Base-by-base conservation (phyloP, 495 filamentous ascomycete species). In the Trichoderma reesei region DNA sequence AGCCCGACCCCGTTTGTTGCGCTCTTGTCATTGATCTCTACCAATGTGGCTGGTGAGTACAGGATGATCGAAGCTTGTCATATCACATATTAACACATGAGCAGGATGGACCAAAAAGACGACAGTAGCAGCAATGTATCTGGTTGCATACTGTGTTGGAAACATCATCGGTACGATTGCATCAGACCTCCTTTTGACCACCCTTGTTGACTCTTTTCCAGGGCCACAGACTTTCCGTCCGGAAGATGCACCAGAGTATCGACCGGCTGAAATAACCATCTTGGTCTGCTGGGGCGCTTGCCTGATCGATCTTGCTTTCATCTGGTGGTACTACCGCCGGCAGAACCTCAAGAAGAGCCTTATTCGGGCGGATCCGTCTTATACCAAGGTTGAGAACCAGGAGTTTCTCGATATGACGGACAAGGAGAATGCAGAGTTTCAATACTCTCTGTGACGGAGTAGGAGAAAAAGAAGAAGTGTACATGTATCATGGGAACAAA, bases 41-140 rank as follows among this genome's bases (percentile, higher is more conserved):
- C 80, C 26, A 90, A 90, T 66, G 82, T 89, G 7, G 85, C 86
- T 0, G 86, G 87, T 18, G 18, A 56, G 51, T 14, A 9, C 31
- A 26, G 5, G 31, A 34, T 10, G 14, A 33, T 5, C 7, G 8
- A 34, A 36, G 10, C 0, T 34, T 6, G 10, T 6, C 5, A 0
- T 16, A 26, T 34, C 18, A 18, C 44, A 20, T 9, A 48, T 20
- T 56, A 56, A 56, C 6, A 9, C 26, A 34, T 56, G 3, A 14
- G 1, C 34, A 56, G 51, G 51, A 34, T 90, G 88, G 70, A 90
- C 88, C 10, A 89, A 90, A 75, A 90, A 89, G 72, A 90, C 87
- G 0, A 90, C 87, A 0, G 83, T 88, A 7, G 86, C 86, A 0
- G 86, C 86, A 0, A 71, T 91, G 61, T 89, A 87, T 65, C 72